Conservation (phyloP, 495 filamentous ascomycete species). For the Lophiotrema nucula region DNA sequence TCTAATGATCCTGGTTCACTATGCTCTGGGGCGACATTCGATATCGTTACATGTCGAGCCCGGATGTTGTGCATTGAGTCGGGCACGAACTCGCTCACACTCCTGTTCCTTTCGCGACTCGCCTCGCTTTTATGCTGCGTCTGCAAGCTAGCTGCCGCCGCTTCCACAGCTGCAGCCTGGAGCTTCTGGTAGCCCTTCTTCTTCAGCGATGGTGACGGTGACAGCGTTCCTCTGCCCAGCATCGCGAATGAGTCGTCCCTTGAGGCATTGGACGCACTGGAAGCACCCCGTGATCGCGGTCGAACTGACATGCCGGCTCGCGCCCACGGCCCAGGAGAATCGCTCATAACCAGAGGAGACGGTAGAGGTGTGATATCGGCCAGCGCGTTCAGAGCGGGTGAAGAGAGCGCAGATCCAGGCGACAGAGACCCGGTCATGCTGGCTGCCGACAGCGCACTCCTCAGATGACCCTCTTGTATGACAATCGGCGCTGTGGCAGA, state of each 20-base stretch:
- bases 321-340: constrained; percentile 73
- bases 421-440: constrained; percentile 54
- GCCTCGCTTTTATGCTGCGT: constrained; percentile 44
- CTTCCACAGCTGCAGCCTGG: constrained; percentile 37
- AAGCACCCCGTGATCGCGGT: constrained; percentile 43
- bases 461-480: constrained; percentile 28
- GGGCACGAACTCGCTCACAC: constrained; percentile 83
- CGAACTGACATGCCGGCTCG: constrained; percentile 42
- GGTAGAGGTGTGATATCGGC: constrained; percentile 89
- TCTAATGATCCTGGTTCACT: constrained; percentile 45
- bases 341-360: constrained; percentile 72
- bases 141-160: constrained; percentile 35
- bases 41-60: constrained; percentile 68
- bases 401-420: constrained; percentile 59
- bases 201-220: constrained; percentile 32
- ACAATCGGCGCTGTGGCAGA: constrained; percentile 35
- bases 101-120: constrained; percentile 66
- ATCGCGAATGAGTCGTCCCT: constrained; percentile 25
- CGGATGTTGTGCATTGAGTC: constrained; percentile 64
- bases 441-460: constrained; percentile 33
- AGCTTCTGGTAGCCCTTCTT: constrained; percentile 36
- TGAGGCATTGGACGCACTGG: constrained; percentile 42
- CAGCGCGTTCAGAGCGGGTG: constrained; percentile 77
- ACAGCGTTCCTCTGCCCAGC: constrained; percentile 28
- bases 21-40: constrained; percentile 33